Evolutionary conservation across 2,329 filamentous ascomycete genomes (phyloP), one percentile per base, ranked within the genome.

Genomic region (Ascosphaera apis): DNA sequence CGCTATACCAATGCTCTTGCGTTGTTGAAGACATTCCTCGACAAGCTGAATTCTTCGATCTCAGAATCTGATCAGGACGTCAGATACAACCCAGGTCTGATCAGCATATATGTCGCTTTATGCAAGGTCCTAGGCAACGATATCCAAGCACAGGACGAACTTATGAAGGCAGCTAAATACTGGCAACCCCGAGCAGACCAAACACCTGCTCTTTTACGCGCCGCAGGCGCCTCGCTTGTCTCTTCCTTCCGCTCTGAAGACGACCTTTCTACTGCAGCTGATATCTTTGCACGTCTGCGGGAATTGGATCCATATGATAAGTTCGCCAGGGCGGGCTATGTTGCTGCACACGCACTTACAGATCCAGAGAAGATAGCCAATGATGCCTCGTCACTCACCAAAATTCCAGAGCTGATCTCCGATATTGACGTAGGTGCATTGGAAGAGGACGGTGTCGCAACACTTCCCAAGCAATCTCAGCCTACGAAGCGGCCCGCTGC

Each of bases 161-260:
- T 95, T 13, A 69, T 73, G 40, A 79, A 76, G 53, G 82, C 86
- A 13, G 81, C 82, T 8, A 62, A 66, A 11, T 75, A 91, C 57
- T 95, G 88, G 84, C 68, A 72, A 36, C 60, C 66, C 7, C 61
- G 67, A 43, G 52, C 60, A 43, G 62, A 67, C 43, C 53, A 60
- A 42, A 55, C 72, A 0, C 55, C 65, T n/a, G 68, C 77, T 1
- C 67, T 95, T 4, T 64, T 91, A 35, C 72, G 74, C 39, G 80
- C 83, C 37, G 82, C 84, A 5, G 86, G 80, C n/a, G 66, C 76
- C 31, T 74, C 82, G 34, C 68, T 95, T 7, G 69, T 93, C 34
- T 72, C 76, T 43, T 91, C 81, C 0, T 68, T 74, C 34, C 51
- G 63, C 1, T 65, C 75, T 12, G 9, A 28, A 13, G 25, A 28